Conservation (phyloP, 2,329 filamentous ascomycete species). For the Beauveria sp. region DNA sequence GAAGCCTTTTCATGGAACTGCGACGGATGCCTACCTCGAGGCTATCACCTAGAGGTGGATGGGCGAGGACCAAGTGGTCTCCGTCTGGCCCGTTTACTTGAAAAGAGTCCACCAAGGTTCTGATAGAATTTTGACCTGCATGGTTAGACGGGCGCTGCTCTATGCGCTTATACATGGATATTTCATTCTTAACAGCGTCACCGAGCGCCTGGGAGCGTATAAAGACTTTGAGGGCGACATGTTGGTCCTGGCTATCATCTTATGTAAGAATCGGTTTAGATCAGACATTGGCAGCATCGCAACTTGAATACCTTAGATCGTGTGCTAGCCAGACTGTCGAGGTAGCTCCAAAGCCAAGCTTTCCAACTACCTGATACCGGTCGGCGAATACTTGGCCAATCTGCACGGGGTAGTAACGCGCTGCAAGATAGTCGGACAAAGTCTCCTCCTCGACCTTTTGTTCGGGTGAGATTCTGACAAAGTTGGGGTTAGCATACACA, state of each 20-base stretch:
- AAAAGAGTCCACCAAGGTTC: background rate
- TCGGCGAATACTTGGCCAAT: conserved; percentile 17
- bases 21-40: background rate
- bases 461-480: background rate
- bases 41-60: background rate
- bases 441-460: conserved; percentile 18
- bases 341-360: conserved; percentile 18
- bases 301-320: background rate
- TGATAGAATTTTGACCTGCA: background rate
- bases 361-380: conserved; percentile 18
- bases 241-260: background rate
- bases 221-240: background rate
- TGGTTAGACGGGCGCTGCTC: background rate
- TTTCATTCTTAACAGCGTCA: background rate
- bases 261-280: background rate
- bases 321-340: conserved; percentile 10
- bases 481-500: background rate
- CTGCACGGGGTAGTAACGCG: conserved; percentile 17
- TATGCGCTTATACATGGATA: background rate
- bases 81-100: background rate
- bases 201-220: background rate
- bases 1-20: background rate
- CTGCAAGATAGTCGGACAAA: conserved; percentile 17
- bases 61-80: background rate
- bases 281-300: background rate